Evolutionary conservation across 257 asterid genomes (phyloP).

Genomic region (Capsicum rhomboideum): DNA sequence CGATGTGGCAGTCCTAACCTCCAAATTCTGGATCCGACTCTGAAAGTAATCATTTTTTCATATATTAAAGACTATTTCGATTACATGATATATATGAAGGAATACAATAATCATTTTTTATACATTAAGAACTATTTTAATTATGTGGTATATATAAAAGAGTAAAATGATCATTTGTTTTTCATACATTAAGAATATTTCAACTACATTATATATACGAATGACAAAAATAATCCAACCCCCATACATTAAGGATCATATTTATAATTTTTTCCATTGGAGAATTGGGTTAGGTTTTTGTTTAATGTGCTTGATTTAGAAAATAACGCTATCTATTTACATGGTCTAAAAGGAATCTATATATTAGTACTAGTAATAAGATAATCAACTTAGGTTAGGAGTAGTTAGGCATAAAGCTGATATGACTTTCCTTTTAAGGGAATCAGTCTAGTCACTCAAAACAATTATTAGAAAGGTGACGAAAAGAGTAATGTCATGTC

Average conservation of each 20-base stretch:
- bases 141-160: too few relatives aligned
- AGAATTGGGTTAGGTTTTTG: not conserved
- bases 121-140: too few relatives aligned
- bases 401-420: not conserved
- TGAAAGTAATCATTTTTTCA: too few relatives aligned
- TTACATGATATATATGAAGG: too few relatives aligned
- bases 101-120: too few relatives aligned
- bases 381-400: conserved; percentile 5
- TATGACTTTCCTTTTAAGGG: conserved; percentile 40
- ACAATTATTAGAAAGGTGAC: conserved; percentile 18
- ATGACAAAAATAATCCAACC: not conserved
- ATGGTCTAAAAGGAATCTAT: conserved; percentile 14
- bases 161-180: too few relatives aligned
- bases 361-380: conserved; percentile 1
- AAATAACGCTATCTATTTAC: conserved; percentile 3
- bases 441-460: conserved; percentile 3
- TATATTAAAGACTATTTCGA: too few relatives aligned
- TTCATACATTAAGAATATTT: too few relatives aligned
- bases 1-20: too few relatives aligned
- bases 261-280: not conserved
- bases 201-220: too few relatives aligned
- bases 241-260: not conserved
- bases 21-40: too few relatives aligned
- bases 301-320: conserved; percentile 13
- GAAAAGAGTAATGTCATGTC: conserved; percentile 24